Base-by-base conservation (phyloP, 345 rosid genomes). In the Acer yangbiense region DNA sequence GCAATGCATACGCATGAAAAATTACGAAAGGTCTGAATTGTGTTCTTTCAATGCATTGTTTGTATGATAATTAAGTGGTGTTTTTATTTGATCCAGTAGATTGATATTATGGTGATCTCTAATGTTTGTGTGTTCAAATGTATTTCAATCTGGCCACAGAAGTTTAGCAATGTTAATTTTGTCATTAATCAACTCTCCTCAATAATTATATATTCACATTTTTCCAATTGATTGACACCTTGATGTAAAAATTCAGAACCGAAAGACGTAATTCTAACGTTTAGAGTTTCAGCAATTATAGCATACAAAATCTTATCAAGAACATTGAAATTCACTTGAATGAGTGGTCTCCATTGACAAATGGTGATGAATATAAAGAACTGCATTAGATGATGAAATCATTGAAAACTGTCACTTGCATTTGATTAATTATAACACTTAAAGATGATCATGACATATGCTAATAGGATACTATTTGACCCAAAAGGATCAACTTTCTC, bases 11-110 rank as follows among this genome's bases (percentile, higher is more conserved):
- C 20, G 23, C 65, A 9, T 39, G 13, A 16, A 12, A 32, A 46
- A 58, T 73, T 18, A 46, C 3, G 48, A 18, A 60, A 44, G 48
- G 48, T 60, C 4, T 18, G 65, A n/a, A n/a, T 21, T 8, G n/a
- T 25, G 57, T 58, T 68, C 65, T 1, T 1, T 52, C 27, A 76
- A 58, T 16, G n/a, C 21, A 4, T 32, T 14, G 20, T 35, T 21
- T 68, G 67, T 76, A 17, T 65, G 43, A n/a, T 63, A 58, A 5
- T 1, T 21, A 25, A 29, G 14, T 8, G 73, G 3, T 60, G 65
- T 21, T 60, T 52, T 52, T 21, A 70, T n/a, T 41, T 68, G 71
- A 68, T 68, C 52, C 10, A n/a, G 54, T 43, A 43, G 27, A n/a
- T 29, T 7, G 71, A 10, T 43, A 3, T 54, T 52, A 10, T 13